Conservation (phyloP, 768 basidiomycete genomes). For the Calvatia gigantea region DNA sequence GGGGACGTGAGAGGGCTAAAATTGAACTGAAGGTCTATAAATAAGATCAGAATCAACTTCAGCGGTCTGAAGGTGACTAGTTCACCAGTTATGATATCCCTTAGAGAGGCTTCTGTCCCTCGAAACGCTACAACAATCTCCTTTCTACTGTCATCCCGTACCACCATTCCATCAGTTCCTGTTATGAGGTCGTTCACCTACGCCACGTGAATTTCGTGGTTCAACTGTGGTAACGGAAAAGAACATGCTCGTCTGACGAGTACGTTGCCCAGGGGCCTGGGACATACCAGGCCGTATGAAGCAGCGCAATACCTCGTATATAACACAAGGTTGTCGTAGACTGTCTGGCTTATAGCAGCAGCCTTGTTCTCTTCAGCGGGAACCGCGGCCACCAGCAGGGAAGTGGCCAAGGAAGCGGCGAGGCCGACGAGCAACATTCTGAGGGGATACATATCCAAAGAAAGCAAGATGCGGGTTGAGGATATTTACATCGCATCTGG, state of each 20-base stretch:
- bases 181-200: constrained; percentile 21
- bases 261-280: constrained; percentile 43
- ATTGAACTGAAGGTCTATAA: constrained; percentile 28
- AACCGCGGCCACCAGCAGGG: constrained; percentile 6
- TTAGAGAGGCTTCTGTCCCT: constrained; percentile 24
- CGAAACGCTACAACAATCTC: constrained; percentile 38
- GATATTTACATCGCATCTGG: neutral
- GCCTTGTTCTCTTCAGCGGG: constrained; percentile 19
- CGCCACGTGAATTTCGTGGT: neutral
- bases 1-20: constrained; percentile 27
- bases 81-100: constrained; percentile 30
- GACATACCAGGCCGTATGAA: constrained; percentile 25
- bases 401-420: neutral
- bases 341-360: constrained; percentile 28
- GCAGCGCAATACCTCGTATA: constrained; percentile 23
- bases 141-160: constrained; percentile 30
- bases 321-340: constrained; percentile 39
- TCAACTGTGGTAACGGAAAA: neutral
- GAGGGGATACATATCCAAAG: neutral
- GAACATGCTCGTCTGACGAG: constrained; percentile 37
- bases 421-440: neutral
- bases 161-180: constrained; percentile 32
- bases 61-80: neutral
- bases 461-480: neutral
- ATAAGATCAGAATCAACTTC: neutral